Percentiles rank a stretch among this genome's conserved stretches.
Conservation (phyloP, 2,329 filamentous ascomycete genomes). For the Clonostachys rhizophaga region DNA sequence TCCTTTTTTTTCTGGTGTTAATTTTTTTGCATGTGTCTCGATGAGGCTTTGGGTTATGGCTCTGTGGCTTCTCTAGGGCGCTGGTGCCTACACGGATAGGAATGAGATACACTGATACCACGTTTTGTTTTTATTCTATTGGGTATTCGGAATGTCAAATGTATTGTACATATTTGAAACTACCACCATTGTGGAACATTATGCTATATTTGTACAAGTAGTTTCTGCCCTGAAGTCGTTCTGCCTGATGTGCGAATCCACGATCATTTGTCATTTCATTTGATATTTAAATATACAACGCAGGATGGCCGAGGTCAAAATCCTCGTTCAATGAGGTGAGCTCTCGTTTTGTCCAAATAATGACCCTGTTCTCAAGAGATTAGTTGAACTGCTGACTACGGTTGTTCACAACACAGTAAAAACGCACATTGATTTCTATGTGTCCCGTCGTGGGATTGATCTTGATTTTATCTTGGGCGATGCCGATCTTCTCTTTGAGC, state of each 20-base stretch:
- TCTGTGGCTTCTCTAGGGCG: too few species aligned
- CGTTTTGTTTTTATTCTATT: neutral
- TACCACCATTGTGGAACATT: neutral
- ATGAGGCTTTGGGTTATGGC: too few species aligned
- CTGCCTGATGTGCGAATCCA: too few species aligned
- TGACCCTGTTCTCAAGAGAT: slow-evolving; percentile 21
- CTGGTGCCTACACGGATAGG: neutral
- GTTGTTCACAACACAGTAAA: neutral
- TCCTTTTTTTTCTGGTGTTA: slow-evolving; percentile 1
- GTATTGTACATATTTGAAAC: slow-evolving; percentile 5
- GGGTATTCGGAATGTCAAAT: neutral
- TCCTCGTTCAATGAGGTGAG: slow-evolving; percentile 25
- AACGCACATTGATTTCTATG: slow-evolving; percentile 66
- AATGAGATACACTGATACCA: neutral
- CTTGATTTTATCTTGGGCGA: slow-evolving; percentile 49
- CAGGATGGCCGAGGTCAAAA: slow-evolving; percentile 15
- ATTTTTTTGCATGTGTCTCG: neutral
- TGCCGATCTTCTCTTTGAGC: slow-evolving; percentile 51
- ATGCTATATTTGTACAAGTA: slow-evolving; percentile 3
- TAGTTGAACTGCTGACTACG: neutral
- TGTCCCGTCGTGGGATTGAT: slow-evolving; percentile 63
- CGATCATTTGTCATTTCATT: too few species aligned
- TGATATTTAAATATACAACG: too few species aligned
- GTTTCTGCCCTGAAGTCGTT: neutral
- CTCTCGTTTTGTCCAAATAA: slow-evolving; percentile 15